Evolutionary conservation across 2,329 filamentous ascomycete genomes (phyloP).

Genomic region (Clonostachys rhizophaga): DNA sequence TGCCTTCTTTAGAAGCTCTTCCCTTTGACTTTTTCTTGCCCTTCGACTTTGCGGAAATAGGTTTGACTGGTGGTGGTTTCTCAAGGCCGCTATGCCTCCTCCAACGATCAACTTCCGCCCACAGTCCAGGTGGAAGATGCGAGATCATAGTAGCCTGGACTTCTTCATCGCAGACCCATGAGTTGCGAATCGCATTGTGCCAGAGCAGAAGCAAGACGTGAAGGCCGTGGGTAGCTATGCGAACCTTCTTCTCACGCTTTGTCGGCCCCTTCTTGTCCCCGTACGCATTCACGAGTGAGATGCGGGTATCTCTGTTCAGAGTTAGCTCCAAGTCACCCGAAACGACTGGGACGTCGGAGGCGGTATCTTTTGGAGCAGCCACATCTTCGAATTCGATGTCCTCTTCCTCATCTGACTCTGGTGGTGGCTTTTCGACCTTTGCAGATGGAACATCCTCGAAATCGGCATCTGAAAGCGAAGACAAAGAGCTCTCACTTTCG

Average conservation of each 20-base stretch:
- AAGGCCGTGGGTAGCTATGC: constrained; percentile 76
- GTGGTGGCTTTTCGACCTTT: constrained; percentile 16
- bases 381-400: constrained; percentile 59
- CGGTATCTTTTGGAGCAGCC: constrained; percentile 54
- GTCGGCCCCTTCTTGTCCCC: constrained; percentile 77
- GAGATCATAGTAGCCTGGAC: constrained; percentile 72
- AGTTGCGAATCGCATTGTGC: constrained; percentile 83
- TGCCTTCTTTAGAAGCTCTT: constrained; percentile 23
- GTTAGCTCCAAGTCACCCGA: constrained; percentile 72
- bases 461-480: constrained; percentile 51
- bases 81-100: constrained; percentile 62
- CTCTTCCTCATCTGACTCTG: constrained; percentile 26
- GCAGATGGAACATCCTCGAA: constrained; percentile 43
- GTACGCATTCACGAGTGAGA: constrained; percentile 56
- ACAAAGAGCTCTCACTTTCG: constrained; percentile 42
- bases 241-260: constrained; percentile 76
- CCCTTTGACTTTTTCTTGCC: constrained; percentile 22
- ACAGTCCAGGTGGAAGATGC: constrained; percentile 64
- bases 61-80: constrained; percentile 24
- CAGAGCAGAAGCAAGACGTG: constrained; percentile 86
- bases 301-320: constrained; percentile 51
- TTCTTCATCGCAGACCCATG: constrained; percentile 74
- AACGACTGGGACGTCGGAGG: constrained; percentile 39
- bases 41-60: constrained; percentile 13
- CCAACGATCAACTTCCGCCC: constrained; percentile 71